A percentile compares a stretch with the other conserved stretches of the same genome.
These are phyloP conservation scores for Penicillium sp. DNA, from an alignment of 2,329 filamentous ascomycete species.

Conservation along the genomic window DNA sequence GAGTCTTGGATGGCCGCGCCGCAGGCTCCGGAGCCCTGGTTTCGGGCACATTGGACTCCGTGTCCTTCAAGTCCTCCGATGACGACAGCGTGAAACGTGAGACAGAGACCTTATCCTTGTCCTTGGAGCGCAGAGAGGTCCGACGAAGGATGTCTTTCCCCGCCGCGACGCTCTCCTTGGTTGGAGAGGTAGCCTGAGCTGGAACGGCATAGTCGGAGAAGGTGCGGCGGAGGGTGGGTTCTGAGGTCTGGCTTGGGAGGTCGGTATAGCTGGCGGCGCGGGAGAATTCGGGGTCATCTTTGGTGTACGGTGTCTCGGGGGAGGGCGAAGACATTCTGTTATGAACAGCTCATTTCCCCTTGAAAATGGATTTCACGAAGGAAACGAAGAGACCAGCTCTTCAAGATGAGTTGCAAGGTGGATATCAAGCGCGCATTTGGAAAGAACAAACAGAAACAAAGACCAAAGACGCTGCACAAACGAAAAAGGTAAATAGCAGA, in stretches of 20 bases:
- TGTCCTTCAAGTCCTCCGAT: conserved; percentile 38
- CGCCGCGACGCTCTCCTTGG: conserved; percentile 41
- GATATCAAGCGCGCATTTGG: conserved; percentile 17
- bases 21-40: conserved; percentile 33
- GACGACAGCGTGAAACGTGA: conserved; percentile 41
- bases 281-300: conserved; percentile 42
- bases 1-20: conserved; percentile 44
- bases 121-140: conserved; percentile 42
- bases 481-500: neutral
- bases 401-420: conserved; percentile 16
- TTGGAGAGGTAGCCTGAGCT: conserved; percentile 38
- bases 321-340: conserved; percentile 36
- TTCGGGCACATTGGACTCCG: conserved; percentile 26
- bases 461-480: conserved; percentile 12
- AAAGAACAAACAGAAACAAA: conserved; percentile 11
- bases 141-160: conserved; percentile 46
- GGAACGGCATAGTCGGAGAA: conserved; percentile 53
- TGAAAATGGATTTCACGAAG: conserved; percentile 3
- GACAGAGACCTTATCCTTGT: conserved; percentile 30
- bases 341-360: conserved; percentile 34
- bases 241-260: conserved; percentile 47
- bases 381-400: conserved; percentile 45
- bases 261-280: conserved; percentile 62
- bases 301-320: conserved; percentile 23
- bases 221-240: conserved; percentile 48